These are phyloP conservation scores for Geotrichum phurueaensis DNA, from an alignment of 1,139 yeast species.

Conservation along the genomic window DNA sequence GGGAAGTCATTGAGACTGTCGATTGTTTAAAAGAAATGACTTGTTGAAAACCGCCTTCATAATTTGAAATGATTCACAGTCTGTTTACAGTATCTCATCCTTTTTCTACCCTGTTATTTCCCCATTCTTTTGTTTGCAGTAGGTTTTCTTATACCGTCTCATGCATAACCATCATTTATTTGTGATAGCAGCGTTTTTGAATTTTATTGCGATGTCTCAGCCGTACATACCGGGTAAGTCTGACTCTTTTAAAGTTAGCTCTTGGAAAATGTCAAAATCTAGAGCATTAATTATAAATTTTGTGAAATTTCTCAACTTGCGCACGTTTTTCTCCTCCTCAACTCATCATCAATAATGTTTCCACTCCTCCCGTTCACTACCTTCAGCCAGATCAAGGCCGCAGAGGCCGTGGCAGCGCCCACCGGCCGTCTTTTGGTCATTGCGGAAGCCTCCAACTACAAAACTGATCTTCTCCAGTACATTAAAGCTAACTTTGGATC, in stretches of 20 bases:
- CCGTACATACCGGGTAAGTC: not conserved
- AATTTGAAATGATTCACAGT: no score
- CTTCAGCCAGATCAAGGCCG: slow-evolving; percentile 24
- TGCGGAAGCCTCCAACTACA: slow-evolving; percentile 36
- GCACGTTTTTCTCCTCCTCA: not conserved
- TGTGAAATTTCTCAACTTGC: not conserved
- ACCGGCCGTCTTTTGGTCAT: slow-evolving; percentile 41
- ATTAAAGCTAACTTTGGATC: slow-evolving; percentile 24
- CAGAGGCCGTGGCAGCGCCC: slow-evolving; percentile 28
- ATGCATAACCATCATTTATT: not conserved
- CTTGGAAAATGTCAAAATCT: not conserved
- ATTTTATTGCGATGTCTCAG: not conserved
- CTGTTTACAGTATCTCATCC: no score
- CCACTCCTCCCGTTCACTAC: slow-evolving; percentile 43
- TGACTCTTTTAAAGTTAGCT: not conserved
- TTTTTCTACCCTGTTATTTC: no score
- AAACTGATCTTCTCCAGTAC: slow-evolving; percentile 24
- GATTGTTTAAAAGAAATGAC: no score
- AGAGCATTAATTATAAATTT: not conserved
- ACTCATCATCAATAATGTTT: slow-evolving; percentile 26
- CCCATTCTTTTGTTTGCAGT: no score
- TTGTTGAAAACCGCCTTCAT: no score
- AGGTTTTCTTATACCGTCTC: no score
- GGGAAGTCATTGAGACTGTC: no score
- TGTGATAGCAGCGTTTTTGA: not conserved